Evolutionary conservation across 2,329 filamentous ascomycete species (phyloP).

Genomic region (Penicillium sp.): DNA sequence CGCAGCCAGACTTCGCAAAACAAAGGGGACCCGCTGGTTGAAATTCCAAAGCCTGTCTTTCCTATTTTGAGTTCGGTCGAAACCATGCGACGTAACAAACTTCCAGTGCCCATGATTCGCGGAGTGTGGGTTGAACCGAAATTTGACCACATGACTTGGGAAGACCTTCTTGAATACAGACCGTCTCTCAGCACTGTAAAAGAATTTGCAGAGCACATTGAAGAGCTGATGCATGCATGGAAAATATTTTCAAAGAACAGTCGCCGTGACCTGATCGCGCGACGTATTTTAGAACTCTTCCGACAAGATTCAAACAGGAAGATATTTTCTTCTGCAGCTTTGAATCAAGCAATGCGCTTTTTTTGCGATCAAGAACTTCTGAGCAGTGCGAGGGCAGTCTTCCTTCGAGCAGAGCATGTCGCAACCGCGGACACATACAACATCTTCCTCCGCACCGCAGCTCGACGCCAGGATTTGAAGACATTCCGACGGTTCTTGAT

Average conservation of each 20-base stretch:
- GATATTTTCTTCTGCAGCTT: constrained; percentile 45
- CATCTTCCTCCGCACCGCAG: constrained; percentile 46
- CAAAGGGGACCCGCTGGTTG: constrained; percentile 33
- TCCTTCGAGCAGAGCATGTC: constrained; percentile 40
- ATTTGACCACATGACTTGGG: constrained; percentile 10
- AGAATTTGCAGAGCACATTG: constrained; percentile 45
- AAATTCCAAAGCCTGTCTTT: constrained; percentile 31
- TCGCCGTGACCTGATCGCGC: constrained; percentile 21
- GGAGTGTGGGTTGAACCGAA: constrained; percentile 32
- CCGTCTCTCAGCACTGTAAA: constrained; percentile 34
- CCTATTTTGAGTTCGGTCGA: constrained; percentile 36
- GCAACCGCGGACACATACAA: constrained; percentile 50
- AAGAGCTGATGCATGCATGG: constrained; percentile 38
- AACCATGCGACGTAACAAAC: constrained; percentile 25
- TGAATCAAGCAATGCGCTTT: constrained; percentile 46
- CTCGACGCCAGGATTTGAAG: constrained; percentile 42
- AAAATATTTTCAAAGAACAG: constrained; percentile 15
- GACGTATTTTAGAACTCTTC: constrained; percentile 39
- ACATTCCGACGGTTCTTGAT: constrained; percentile 44
- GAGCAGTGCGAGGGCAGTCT: constrained; percentile 36
- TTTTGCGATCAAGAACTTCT: constrained; percentile 40
- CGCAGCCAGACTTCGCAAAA: constrained; percentile 29
- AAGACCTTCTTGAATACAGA: constrained; percentile 19
- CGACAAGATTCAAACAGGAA: constrained; percentile 30
- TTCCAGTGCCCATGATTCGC: constrained; percentile 34